Percentiles rank a stretch among this genome's conserved stretches.
Conservation (phyloP, 805 yeast species). For the Lipomyces lipofer region DNA sequence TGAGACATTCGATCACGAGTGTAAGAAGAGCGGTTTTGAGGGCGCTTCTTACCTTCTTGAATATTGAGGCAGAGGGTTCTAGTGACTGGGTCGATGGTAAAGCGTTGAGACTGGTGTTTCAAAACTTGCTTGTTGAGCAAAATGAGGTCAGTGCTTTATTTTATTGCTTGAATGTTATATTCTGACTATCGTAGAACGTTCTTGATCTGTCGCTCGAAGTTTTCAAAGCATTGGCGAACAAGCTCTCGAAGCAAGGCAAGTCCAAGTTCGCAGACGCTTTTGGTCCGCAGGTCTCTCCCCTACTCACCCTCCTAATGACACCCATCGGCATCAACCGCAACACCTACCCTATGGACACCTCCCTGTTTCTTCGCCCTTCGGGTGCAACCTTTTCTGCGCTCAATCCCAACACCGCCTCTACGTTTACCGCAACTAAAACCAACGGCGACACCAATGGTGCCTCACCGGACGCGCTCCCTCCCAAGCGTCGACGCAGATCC, state of each 20-base stretch:
- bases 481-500: conserved; percentile 24
- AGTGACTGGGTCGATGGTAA: conserved; percentile 78
- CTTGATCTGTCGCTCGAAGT: conserved; percentile 23
- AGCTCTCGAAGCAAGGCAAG: conserved; percentile 13
- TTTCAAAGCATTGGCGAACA: conserved; percentile 16
- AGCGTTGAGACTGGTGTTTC: conserved; percentile 73
- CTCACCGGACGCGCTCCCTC: conserved; percentile 7
- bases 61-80: conserved; percentile 43
- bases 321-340: conserved; percentile 94
- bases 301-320: conserved; percentile 69
- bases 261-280: conserved; percentile 52
- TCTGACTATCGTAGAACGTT: conserved; percentile 7
- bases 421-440: neutral
- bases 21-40: conserved; percentile 86
- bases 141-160: conserved; percentile 48
- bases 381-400: conserved; percentile 47
- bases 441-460: conserved; percentile 7
- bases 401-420: conserved; percentile 1
- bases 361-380: conserved; percentile 76
- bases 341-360: conserved; percentile 77
- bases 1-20: conserved; percentile 88
- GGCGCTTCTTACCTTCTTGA: conserved; percentile 73
- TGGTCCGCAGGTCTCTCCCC: conserved; percentile 56
- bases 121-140: conserved; percentile 86
- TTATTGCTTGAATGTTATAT: neutral